These are phyloP conservation scores for Combretum micranthum DNA, from an alignment of 345 rosid species.

Conservation along the genomic window DNA sequence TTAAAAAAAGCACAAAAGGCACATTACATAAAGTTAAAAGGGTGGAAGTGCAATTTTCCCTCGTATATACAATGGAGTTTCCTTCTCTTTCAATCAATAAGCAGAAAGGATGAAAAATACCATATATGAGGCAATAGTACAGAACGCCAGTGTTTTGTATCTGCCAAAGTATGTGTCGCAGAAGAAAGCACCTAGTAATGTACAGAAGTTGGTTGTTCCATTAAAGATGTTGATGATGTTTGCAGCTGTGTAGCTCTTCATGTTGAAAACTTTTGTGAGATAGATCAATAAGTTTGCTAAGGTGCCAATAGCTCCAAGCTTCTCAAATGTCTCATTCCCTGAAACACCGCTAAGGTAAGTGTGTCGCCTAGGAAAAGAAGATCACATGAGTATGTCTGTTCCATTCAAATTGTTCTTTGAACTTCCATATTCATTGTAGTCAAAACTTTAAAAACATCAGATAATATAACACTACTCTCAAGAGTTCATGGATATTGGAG, in stretches of 20 bases:
- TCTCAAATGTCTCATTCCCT: slow-evolving; percentile 86
- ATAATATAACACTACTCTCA: too few species aligned
- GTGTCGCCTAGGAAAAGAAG: too few species aligned
- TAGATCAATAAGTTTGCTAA: slow-evolving; percentile 70
- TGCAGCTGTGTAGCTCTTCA: slow-evolving; percentile 61
- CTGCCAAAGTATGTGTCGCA: slow-evolving; percentile 87
- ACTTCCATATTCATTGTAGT: too few species aligned
- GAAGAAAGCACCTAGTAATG: slow-evolving; percentile 65
- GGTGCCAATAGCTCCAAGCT: slow-evolving; percentile 79
- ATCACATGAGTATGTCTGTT: too few species aligned
- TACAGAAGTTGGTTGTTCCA: slow-evolving; percentile 67
- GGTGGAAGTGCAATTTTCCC: too few species aligned
- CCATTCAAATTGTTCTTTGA: too few species aligned
- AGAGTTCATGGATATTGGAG: too few species aligned
- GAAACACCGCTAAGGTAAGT: slow-evolving; percentile 1
- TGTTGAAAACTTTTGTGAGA: slow-evolving; percentile 65
- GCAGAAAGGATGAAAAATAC: slow-evolving; percentile 16
- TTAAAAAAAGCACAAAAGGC: too few species aligned
- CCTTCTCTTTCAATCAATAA: background rate
- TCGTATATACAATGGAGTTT: too few species aligned
- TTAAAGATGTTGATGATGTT: slow-evolving; percentile 61
- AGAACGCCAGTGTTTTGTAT: slow-evolving; percentile 62
- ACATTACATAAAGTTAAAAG: too few species aligned
- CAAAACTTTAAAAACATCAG: too few species aligned
- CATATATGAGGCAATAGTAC: slow-evolving; percentile 56